Evolutionary conservation across 2,329 filamentous ascomycete species (phyloP).

Genomic region (Apiospora aurea): DNA sequence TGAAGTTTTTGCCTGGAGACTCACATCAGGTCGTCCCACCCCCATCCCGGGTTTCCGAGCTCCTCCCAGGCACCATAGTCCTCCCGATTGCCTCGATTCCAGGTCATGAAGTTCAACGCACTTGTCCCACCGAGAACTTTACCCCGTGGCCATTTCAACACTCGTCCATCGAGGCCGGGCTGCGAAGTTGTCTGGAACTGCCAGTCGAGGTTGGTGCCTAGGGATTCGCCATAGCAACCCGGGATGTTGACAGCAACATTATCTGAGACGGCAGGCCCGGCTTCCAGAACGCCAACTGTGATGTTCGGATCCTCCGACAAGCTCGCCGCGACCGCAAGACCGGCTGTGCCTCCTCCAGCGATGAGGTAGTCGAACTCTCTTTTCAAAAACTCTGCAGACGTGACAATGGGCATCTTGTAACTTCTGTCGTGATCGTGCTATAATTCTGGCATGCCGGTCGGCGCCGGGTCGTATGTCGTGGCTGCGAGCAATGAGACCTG

Average conservation of each 20-base stretch:
- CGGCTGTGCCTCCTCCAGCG: constrained; percentile 38
- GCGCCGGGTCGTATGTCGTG: background rate
- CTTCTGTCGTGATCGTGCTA: background rate
- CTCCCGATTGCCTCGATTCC: constrained; percentile 52
- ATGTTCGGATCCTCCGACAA: constrained; percentile 52
- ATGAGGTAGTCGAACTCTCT: constrained; percentile 33
- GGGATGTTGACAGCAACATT: constrained; percentile 44
- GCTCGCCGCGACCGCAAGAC: constrained; percentile 43
- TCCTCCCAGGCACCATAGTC: constrained; percentile 65
- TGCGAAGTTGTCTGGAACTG: constrained; percentile 49
- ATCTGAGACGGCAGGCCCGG: constrained; percentile 42
- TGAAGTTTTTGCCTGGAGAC: background rate
- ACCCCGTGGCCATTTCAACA: constrained; percentile 50
- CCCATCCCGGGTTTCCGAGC: constrained; percentile 66
- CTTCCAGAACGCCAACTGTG: constrained; percentile 54
- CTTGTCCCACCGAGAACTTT: constrained; percentile 68
- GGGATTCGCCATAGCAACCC: constrained; percentile 43
- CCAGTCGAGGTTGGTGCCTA: constrained; percentile 51
- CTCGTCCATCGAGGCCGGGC: constrained; percentile 46
- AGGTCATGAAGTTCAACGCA: constrained; percentile 66
- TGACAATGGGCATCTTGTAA: background rate
- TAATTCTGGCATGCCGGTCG: background rate
- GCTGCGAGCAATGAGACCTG: background rate
- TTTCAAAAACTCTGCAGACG: constrained; percentile 23
- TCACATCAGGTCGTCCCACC: constrained; percentile 55